Percentiles rank a stretch among this genome's conserved stretches.
Conservation (phyloP, 257 asterid species). For the Solanum boliviense region DNA sequence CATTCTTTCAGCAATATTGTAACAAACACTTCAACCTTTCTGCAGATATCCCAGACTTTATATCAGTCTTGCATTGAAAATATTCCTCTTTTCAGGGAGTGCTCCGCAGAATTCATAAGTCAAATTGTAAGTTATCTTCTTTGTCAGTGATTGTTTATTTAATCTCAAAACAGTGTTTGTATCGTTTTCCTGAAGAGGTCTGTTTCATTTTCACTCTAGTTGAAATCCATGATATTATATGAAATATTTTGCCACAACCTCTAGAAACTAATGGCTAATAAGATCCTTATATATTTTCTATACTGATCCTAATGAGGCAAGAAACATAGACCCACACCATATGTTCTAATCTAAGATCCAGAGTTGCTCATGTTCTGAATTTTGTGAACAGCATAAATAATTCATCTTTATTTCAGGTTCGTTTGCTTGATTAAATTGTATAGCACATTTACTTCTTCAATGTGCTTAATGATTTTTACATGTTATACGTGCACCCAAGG, state of each 20-base stretch:
- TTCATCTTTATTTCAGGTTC: neutral
- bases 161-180: neutral
- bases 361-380: neutral
- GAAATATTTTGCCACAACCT: neutral
- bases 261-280: neutral
- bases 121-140: conserved; percentile 60
- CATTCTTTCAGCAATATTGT: neutral
- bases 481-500: neutral
- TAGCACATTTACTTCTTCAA: neutral
- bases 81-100: conserved; percentile 62
- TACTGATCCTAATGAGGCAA: neutral
- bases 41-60: conserved; percentile 74
- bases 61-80: conserved; percentile 58
- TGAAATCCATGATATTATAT: neutral
- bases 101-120: conserved; percentile 76
- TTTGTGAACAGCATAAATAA: neutral
- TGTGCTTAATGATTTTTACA: neutral
- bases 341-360: neutral
- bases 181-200: neutral
- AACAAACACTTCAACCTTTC: neutral
- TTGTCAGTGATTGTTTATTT: neutral
- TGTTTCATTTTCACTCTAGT: neutral
- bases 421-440: neutral
- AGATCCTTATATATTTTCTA: neutral
- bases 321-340: neutral